These are phyloP conservation scores for Microcera coccophila DNA, from an alignment of 2,329 filamentous ascomycete genomes.

Conservation along the genomic window DNA sequence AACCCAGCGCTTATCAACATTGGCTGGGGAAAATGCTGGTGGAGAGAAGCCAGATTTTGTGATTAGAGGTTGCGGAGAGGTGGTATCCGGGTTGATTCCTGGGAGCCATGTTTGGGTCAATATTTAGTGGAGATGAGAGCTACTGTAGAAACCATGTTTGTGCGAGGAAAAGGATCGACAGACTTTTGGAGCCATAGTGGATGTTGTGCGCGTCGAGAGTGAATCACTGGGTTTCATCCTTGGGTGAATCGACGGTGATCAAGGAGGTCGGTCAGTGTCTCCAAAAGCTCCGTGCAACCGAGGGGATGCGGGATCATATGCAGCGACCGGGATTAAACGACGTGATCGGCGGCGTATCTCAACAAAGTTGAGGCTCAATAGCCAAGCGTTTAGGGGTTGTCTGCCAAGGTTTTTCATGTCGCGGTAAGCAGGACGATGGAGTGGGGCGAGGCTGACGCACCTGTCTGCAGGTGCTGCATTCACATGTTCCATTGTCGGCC, in stretches of 20 bases:
- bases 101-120: constrained; percentile 1
- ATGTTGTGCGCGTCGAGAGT: neutral
- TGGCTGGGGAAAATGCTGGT: constrained; percentile 10
- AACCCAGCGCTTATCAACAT: neutral
- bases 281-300: neutral
- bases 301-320: neutral
- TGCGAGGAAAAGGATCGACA: constrained; percentile 23
- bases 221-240: neutral
- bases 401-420: neutral
- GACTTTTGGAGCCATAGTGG: neutral
- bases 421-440: neutral
- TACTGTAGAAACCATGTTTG: constrained; percentile 1
- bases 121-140: constrained; percentile 4
- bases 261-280: neutral
- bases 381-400: neutral
- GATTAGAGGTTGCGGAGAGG: neutral
- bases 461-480: neutral
- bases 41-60: constrained; percentile 16
- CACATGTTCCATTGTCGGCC: neutral
- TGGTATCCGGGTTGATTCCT: no score
- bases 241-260: neutral
- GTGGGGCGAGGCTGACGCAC: constrained; percentile 1
- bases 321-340: neutral
- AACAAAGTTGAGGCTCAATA: neutral
- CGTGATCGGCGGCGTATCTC: neutral